These are phyloP conservation scores for Russula sp. DNA, from an alignment of 768 basidiomycete genomes.

Conservation along the genomic window DNA sequence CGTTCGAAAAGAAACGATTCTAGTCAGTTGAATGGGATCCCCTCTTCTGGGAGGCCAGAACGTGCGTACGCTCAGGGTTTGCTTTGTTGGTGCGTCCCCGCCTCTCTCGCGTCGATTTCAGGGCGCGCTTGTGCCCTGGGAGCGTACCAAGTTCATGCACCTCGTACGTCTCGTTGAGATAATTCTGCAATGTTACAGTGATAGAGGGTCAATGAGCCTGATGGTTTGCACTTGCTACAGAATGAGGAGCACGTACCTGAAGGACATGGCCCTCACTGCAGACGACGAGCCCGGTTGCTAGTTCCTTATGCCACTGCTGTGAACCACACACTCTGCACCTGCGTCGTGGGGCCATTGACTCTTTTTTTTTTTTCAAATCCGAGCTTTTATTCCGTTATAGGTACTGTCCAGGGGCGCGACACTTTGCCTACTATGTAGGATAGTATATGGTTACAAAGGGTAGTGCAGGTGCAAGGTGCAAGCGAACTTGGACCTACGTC, in stretches of 20 bases:
- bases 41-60: too few species aligned
- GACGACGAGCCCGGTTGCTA: slow-evolving; percentile 68
- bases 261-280: slow-evolving; percentile 91
- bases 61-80: slow-evolving; percentile 52
- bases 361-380: too few species aligned
- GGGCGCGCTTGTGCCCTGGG: slow-evolving; percentile 53
- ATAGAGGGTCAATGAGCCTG: not conserved
- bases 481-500: too few species aligned
- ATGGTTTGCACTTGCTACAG: not conserved
- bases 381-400: too few species aligned
- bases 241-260: slow-evolving; percentile 43
- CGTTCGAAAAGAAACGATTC: not conserved
- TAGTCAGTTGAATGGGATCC: not conserved
- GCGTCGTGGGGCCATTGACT: slow-evolving; percentile 49
- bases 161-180: slow-evolving; percentile 73
- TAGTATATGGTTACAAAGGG: too few species aligned
- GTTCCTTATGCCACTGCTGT: slow-evolving; percentile 81
- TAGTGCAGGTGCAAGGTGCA: too few species aligned
- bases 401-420: too few species aligned
- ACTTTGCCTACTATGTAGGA: too few species aligned
- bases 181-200: slow-evolving; percentile 44
- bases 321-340: slow-evolving; percentile 78
- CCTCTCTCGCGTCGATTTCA: slow-evolving; percentile 52
- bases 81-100: slow-evolving; percentile 43
- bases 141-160: slow-evolving; percentile 57